phyloP scores from a whole-genome alignment of 2,329 filamentous ascomycete species.

The Xylariaceae sp. region DNA sequence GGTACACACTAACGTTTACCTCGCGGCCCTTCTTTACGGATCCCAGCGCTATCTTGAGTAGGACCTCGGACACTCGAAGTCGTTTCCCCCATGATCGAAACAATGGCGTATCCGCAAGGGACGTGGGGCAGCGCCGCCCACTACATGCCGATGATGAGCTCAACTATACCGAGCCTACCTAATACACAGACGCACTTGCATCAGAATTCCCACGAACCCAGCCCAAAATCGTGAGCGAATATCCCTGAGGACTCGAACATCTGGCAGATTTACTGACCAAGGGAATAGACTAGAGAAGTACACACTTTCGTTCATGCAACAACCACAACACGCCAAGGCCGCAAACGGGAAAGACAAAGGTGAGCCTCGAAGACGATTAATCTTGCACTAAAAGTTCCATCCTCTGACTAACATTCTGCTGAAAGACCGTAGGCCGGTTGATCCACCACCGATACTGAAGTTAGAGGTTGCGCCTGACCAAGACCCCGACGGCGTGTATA shows the following conservation, averaged over 20 bases:
- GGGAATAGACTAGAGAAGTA: conserved; percentile 24
- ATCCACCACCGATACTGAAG: conserved; percentile 81
- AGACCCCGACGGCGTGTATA: conserved; percentile 45
- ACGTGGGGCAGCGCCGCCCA: conserved; percentile 24
- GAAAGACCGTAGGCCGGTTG: conserved; percentile 81
- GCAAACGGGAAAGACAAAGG: conserved; percentile 33
- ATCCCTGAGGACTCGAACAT: no score
- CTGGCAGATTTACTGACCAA: conserved; percentile 9
- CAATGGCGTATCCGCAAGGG: conserved; percentile 27
- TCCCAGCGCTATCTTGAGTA: no score
- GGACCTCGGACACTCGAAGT: no score
- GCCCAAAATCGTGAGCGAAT: conserved; percentile 23
- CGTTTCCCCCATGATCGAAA: conserved; percentile 3
- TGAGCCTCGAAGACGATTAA: conserved; percentile 9
- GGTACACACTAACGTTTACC: no score
- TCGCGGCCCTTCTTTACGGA: no score
- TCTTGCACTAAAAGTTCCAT: conserved; percentile 3
- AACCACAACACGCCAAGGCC: conserved; percentile 28
- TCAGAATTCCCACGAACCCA: conserved; percentile 13
- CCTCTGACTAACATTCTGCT: conserved; percentile 6
- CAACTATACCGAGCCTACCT: conserved; percentile 23
- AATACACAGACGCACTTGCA: conserved; percentile 23
- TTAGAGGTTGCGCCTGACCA: conserved; percentile 48
- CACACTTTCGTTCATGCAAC: conserved; percentile 28
- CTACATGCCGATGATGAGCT: conserved; percentile 28